Base-by-base conservation (phyloP, 108 stramenopile genomes). In the Nitzschia sp. region DNA sequence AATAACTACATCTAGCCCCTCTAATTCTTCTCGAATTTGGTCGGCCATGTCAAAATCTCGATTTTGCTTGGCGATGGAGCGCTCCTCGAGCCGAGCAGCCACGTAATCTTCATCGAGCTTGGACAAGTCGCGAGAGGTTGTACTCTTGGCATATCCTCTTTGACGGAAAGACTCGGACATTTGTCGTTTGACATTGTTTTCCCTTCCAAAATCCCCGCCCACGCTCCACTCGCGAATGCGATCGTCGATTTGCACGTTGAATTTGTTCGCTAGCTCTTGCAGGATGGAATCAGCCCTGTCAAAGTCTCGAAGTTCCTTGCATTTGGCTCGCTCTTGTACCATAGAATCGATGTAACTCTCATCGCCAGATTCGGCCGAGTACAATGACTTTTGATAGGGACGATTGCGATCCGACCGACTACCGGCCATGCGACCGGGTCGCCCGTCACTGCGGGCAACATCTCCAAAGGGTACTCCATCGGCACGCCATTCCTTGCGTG, bases 1-100 rank as follows among this genome's bases (percentile, higher is more conserved):
- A 36, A 90, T 72, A 13, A 58, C 28, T 11, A 90, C 79, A 55
- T 84, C 75, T 55, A 59, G 78, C 9, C 58, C 29, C 4, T 76
- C 70, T n/a, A 90, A 67, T 36, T 81, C 76, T 18, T 75, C 71
- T 15, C 79, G 81, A 27, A 90, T 81, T 24, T 33, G 59, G 66
- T 91, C 90, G 15, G 86, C 90, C 11, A 29, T 46, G 17, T 78
- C 67, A 65, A 71, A 91, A 42, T 85, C 71, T 3, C 90, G 65
- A 32, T 69, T 70, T 33, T 33, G 38, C 55, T 85, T 84, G 26
- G 82, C 85, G 25, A 54, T 17, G 1, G 58, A 21, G 0, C 88
- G 63, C 51, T 73, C 76, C 46, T 74, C 75, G 28, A 85, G 55
- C 38, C 63, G 56, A 11, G 70, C 51, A 38, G 73, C 61, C 45